These are phyloP conservation scores for Penicillium brevicompactum DNA, from an alignment of 2,329 filamentous ascomycete species.

Conservation along the genomic window DNA sequence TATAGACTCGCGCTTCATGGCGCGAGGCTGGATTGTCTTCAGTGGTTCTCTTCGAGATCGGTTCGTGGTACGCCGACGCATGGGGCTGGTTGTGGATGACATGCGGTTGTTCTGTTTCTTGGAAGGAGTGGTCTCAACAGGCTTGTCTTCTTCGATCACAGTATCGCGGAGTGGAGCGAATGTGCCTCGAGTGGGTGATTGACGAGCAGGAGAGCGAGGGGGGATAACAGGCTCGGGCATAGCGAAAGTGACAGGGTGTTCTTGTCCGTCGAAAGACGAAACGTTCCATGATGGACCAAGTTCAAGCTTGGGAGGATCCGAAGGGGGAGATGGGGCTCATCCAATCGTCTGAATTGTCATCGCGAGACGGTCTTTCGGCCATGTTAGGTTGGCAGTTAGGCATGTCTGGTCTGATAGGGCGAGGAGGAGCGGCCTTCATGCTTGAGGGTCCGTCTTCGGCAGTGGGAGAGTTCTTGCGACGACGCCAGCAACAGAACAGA, in stretches of 20 bases:
- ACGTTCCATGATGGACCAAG: slow-evolving; percentile 36
- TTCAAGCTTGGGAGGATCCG: slow-evolving; percentile 38
- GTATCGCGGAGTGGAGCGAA: slow-evolving; percentile 28
- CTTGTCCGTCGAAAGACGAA: slow-evolving; percentile 26
- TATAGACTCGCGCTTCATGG: slow-evolving; percentile 39
- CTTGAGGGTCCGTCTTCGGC: slow-evolving; percentile 26
- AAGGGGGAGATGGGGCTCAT: slow-evolving; percentile 25
- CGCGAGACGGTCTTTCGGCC: slow-evolving; percentile 21
- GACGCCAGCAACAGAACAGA: slow-evolving; percentile 39
- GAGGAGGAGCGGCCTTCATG: slow-evolving; percentile 25
- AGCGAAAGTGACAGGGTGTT: slow-evolving; percentile 13
- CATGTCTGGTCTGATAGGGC: slow-evolving; percentile 23
- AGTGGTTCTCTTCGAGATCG: slow-evolving; percentile 39
- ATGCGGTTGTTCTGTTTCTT: slow-evolving; percentile 31
- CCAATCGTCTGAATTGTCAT: slow-evolving; percentile 25
- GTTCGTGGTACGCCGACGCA: slow-evolving; percentile 31
- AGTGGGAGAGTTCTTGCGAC: slow-evolving; percentile 28
- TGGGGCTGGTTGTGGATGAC: slow-evolving; percentile 32
- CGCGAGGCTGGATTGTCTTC: slow-evolving; percentile 37
- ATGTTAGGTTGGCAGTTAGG: slow-evolving; percentile 28
- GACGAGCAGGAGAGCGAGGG: slow-evolving; percentile 33
- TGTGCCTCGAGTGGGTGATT: slow-evolving; percentile 32
- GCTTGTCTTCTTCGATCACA: slow-evolving; percentile 24
- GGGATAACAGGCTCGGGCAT: slow-evolving; percentile 28
- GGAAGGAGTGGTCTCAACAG: slow-evolving; percentile 18